Percentiles rank a stretch among this genome's conserved stretches.
Evolutionary conservation across 2,329 filamentous ascomycete species (phyloP).

Genomic region (Knoxdaviesia proteae): DNA sequence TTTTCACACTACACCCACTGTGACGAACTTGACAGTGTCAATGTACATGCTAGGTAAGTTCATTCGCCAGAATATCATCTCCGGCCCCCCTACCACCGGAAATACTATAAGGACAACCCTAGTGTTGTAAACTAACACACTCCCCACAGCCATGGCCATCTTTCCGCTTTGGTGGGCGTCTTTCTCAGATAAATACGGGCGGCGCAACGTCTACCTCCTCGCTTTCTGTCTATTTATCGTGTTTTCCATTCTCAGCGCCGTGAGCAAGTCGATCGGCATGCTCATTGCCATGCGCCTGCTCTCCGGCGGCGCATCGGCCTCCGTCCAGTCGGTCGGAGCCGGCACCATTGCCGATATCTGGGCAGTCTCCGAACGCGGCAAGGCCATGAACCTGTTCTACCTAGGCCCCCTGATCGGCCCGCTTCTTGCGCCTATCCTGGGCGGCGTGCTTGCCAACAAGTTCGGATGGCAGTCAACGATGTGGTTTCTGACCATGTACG

Average conservation of each 20-base stretch:
- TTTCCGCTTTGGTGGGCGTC: constrained; percentile 78
- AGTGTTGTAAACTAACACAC: not conserved
- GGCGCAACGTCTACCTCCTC: constrained; percentile 57
- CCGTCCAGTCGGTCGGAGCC: constrained; percentile 64
- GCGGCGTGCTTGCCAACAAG: constrained; percentile 46
- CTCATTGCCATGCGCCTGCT: constrained; percentile 57
- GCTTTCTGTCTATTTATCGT: constrained; percentile 55
- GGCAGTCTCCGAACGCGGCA: constrained; percentile 50
- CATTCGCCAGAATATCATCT: not conserved
- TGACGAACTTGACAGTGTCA: constrained; percentile 57
- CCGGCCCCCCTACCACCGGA: too few relatives aligned
- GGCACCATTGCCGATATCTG: constrained; percentile 71
- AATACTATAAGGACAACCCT: not conserved
- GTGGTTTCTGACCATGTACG: constrained; percentile 59
- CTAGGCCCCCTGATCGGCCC: constrained; percentile 59
- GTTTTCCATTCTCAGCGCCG: constrained; percentile 48
- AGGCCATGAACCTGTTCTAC: constrained; percentile 70
- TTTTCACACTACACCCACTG: constrained; percentile 38
- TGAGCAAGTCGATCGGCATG: constrained; percentile 52
- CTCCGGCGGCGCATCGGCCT: constrained; percentile 55
- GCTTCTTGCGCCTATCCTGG: constrained; percentile 54
- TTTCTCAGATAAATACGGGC: constrained; percentile 53
- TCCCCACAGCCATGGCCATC: constrained; percentile 41
- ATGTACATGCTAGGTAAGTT: constrained; percentile 46
- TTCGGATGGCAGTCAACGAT: constrained; percentile 59